These are phyloP conservation scores for Aurifilum marmelostoma DNA, from an alignment of 2,329 filamentous ascomycete genomes.

Conservation along the genomic window DNA sequence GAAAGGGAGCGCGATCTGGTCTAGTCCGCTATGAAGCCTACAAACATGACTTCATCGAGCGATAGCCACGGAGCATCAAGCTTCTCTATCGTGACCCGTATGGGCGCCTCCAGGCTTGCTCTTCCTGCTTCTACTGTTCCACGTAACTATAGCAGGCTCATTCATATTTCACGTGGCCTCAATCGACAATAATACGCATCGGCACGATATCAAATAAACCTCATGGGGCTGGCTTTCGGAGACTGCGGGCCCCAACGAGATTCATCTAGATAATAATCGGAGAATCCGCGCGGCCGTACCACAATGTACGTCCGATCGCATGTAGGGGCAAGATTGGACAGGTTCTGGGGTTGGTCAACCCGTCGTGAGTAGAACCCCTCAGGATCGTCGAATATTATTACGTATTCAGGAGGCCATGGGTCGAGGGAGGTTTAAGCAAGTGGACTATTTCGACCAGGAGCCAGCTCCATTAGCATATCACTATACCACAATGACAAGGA, in stretches of 20 bases:
- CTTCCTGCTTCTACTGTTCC: neutral
- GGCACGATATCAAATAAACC: too few species aligned
- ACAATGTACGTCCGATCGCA: too few species aligned
- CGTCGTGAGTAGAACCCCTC: neutral
- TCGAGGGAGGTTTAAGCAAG: neutral
- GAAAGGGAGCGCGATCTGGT: too few species aligned
- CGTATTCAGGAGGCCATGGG: neutral
- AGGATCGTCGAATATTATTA: neutral
- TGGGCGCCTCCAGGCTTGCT: neutral
- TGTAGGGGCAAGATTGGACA: neutral
- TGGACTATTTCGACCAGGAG: neutral
- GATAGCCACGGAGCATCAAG: neutral
- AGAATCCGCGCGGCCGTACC: too few species aligned
- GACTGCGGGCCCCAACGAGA: too few species aligned
- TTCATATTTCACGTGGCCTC: too few species aligned
- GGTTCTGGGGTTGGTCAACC: neutral
- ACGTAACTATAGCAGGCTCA: neutral
- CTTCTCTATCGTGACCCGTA: neutral
- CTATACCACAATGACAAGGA: neutral
- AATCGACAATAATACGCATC: too few species aligned
- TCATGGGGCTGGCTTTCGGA: too few species aligned
- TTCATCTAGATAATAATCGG: neutral
- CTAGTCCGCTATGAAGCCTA: too few species aligned
- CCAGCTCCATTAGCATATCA: neutral
- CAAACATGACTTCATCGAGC: too few species aligned